Evolutionary conservation across 495 filamentous ascomycete genomes (phyloP).

Genomic region (Trichoderma gamsii): DNA sequence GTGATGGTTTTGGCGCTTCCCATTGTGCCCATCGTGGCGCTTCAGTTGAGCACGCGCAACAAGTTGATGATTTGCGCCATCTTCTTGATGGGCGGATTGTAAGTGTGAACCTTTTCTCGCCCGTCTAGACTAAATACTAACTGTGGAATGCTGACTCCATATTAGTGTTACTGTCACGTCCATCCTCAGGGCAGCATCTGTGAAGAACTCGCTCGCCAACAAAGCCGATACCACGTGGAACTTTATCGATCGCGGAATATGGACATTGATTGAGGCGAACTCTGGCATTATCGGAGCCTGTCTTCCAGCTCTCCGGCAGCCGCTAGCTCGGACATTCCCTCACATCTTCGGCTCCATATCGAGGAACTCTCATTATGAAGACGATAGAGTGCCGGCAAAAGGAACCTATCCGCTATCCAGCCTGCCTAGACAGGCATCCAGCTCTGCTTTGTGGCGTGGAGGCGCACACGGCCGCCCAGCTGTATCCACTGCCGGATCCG

Average conservation of each 20-base stretch:
- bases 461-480: neutral
- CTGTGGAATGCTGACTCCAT: neutral
- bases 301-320: constrained; percentile 6
- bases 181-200: constrained; percentile 15
- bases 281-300: constrained; percentile 15
- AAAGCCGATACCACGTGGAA: constrained; percentile 11
- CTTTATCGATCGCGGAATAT: constrained; percentile 17
- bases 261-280: constrained; percentile 16
- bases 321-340: neutral
- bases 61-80: constrained; percentile 11
- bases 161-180: constrained; percentile 17
- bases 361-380: neutral
- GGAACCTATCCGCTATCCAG: neutral
- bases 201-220: constrained; percentile 12
- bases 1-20: constrained; percentile 34
- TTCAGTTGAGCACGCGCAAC: constrained; percentile 18
- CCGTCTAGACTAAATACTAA: neutral
- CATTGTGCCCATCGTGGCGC: constrained; percentile 27
- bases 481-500: neutral
- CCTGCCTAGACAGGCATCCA: neutral
- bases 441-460: neutral
- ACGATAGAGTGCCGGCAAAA: neutral
- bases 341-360: neutral
- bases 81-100: constrained; percentile 19
- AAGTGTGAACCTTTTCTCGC: constrained; percentile 7